Conservation (phyloP, 176 grass and related monocot genomes). For the Carex pumila region DNA sequence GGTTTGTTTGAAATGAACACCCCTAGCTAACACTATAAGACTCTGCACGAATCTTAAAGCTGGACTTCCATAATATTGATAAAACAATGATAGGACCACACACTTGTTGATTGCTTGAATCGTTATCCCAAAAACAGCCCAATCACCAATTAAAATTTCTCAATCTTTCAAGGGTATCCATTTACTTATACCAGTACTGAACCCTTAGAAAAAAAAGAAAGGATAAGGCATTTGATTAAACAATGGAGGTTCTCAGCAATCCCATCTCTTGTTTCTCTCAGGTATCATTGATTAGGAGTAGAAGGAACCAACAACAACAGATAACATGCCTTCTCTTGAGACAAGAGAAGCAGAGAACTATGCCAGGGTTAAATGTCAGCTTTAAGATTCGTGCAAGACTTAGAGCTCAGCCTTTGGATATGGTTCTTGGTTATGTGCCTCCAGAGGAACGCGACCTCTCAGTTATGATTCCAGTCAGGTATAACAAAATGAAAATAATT, state of each 20-base stretch:
- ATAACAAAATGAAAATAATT: neutral
- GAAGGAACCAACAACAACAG: neutral
- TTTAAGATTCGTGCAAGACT: neutral
- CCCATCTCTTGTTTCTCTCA: neutral
- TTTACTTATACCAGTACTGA: neutral
- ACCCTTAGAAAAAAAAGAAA: neutral
- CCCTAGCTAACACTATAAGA: too few species aligned
- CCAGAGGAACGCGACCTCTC: neutral
- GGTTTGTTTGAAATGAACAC: too few species aligned
- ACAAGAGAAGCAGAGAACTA: neutral
- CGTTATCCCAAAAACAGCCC: neutral
- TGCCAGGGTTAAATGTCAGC: neutral
- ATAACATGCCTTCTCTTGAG: neutral
- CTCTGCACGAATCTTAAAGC: neutral
- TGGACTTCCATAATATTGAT: neutral
- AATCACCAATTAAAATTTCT: neutral
- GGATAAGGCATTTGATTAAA: neutral
- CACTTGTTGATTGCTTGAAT: neutral
- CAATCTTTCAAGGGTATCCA: neutral
- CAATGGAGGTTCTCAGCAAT: neutral
- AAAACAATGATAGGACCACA: neutral
- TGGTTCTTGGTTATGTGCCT: neutral
- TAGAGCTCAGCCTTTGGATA: neutral
- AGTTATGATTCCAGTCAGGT: slow-evolving; percentile 3
- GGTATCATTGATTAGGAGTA: neutral